Percentiles rank a stretch among this genome's conserved stretches.
phyloP scores from a whole-genome alignment of 345 rosid genomes.

The Limnanthes douglasii region DNA sequence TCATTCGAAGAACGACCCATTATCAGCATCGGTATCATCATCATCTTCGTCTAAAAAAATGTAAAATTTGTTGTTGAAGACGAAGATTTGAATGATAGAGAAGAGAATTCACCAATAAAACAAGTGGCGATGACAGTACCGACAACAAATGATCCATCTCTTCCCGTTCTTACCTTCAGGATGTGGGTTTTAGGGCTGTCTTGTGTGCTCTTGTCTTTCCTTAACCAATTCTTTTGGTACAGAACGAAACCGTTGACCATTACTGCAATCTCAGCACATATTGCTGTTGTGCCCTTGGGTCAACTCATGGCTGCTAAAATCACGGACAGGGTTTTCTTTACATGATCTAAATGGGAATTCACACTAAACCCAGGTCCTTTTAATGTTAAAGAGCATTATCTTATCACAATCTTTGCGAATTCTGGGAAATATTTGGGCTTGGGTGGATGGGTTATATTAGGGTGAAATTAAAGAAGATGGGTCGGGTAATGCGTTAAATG shows the following conservation, averaged over 20 bases:
- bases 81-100: too few relatives aligned
- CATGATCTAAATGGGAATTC: conserved; percentile 59
- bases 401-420: conserved; percentile 85
- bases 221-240: conserved; percentile 96
- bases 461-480: too few relatives aligned
- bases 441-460: too few relatives aligned
- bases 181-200: conserved; percentile 94
- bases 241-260: conserved; percentile 82
- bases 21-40: too few relatives aligned
- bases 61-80: too few relatives aligned
- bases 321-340: conserved; percentile 48
- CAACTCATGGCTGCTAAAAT: conserved; percentile 77
- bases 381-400: conserved; percentile 90
- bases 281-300: conserved; percentile 89
- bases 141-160: conserved; percentile 64
- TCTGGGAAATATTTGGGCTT: too few relatives aligned
- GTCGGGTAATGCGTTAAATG: too few relatives aligned
- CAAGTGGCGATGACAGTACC: conserved; percentile 93
- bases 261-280: conserved; percentile 93
- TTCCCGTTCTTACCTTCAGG: conserved; percentile 81
- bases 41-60: too few relatives aligned
- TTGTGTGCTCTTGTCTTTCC: conserved; percentile 60
- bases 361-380: conserved; percentile 87
- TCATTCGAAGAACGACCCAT: too few relatives aligned
- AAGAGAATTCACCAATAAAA: conserved; percentile 69